A percentile compares a stretch with the other conserved stretches of the same genome.
Conservation (phyloP, 352 stramenopile species). For the Aphanomyces astaci region DNA sequence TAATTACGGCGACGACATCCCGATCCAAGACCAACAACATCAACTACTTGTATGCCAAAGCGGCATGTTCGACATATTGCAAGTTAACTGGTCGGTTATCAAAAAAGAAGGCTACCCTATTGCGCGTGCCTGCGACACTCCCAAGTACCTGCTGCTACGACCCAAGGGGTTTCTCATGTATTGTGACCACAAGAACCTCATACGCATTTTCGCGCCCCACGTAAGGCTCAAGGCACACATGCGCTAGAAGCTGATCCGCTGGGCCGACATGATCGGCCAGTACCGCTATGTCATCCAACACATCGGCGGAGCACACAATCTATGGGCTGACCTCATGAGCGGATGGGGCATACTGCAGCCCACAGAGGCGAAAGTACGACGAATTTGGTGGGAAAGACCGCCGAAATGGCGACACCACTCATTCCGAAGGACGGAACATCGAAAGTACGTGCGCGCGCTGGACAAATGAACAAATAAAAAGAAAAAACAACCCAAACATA, state of each 20-base stretch:
- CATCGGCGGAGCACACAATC: constrained; percentile 1
- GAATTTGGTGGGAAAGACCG: background rate
- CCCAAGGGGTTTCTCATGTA: constrained; percentile 17
- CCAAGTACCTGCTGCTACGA: constrained; percentile 23
- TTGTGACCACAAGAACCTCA: constrained; percentile 28
- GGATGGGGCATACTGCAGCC: background rate
- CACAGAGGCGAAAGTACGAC: background rate
- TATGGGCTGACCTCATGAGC: background rate
- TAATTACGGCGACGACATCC: background rate
- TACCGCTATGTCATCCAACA: constrained; percentile 27
- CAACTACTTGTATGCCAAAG: no score
- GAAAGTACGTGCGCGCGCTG: background rate
- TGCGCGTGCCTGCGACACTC: constrained; percentile 22
- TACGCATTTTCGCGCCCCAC: constrained; percentile 25
- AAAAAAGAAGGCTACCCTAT: constrained; percentile 29
- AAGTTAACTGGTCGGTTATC: constrained; percentile 24
- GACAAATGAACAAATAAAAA: background rate
- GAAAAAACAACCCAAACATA: background rate
- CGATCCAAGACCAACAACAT: constrained; percentile 20
- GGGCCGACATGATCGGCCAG: constrained; percentile 9
- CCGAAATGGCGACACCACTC: background rate
- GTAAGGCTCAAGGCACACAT: constrained; percentile 21
- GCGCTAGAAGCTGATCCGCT: constrained; percentile 24
- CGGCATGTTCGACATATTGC: no score
- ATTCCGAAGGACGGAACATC: background rate